Evolutionary conservation across 2,329 filamentous ascomycete species (phyloP).

Genomic region (Tolypocladium capitatum): DNA sequence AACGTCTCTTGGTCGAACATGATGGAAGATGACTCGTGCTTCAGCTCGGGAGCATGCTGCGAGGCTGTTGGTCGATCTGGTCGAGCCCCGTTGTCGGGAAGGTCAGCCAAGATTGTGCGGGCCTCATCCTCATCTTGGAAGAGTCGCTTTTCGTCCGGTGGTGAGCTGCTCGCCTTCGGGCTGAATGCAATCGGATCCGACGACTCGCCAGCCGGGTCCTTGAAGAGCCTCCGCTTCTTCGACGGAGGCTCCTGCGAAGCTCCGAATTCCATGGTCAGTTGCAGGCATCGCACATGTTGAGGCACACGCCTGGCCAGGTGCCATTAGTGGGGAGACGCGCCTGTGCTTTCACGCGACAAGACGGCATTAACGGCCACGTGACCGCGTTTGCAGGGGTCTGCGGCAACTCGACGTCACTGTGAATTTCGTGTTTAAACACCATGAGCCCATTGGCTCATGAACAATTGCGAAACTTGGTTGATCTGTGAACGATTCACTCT

Average conservation of each 20-base stretch:
- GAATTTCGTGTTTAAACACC: constrained; percentile 3
- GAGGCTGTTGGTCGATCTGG: constrained; percentile 4
- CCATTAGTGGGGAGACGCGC: constrained; percentile 25
- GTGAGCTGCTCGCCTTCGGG: constrained; percentile 10
- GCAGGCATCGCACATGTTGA: constrained; percentile 1
- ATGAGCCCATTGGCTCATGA: constrained; percentile 7
- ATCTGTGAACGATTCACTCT: background rate
- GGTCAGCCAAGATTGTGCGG: constrained; percentile 4
- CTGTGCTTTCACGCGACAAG: constrained; percentile 15
- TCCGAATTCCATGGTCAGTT: constrained; percentile 23
- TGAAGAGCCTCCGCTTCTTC: constrained; percentile 30
- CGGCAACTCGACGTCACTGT: constrained; percentile 11
- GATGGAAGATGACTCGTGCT: constrained; percentile 14
- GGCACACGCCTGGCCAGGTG: background rate
- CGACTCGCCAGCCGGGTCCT: constrained; percentile 17
- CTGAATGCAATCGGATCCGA: constrained; percentile 12
- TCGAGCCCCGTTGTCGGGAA: constrained; percentile 2
- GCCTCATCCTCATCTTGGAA: constrained; percentile 12
- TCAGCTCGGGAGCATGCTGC: constrained; percentile 4
- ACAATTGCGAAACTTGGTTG: background rate
- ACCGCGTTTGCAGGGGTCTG: constrained; percentile 12
- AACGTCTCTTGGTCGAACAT: constrained; percentile 45
- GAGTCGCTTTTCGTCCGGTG: constrained; percentile 11
- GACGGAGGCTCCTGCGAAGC: constrained; percentile 28
- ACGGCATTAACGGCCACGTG: constrained; percentile 27